Evolutionary conservation across 2,329 filamentous ascomycete genomes (phyloP), one percentile per base, ranked within the genome.

Genomic region (Leptographium wingfieldii): DNA sequence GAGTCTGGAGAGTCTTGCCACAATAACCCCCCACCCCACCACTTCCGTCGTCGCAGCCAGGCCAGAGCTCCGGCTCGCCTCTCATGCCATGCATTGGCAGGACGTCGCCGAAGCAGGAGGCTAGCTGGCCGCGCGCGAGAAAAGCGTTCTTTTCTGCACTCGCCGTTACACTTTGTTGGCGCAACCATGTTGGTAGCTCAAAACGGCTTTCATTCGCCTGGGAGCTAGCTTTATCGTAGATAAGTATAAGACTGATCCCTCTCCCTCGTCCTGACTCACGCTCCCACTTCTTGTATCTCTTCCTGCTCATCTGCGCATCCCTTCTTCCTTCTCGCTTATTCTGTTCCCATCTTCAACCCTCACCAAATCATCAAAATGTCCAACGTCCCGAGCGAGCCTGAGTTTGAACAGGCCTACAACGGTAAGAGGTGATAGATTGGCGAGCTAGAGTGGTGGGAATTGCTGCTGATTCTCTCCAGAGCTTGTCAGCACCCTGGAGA

Each of bases 371-470:
- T 31, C 49, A 66, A 79, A 66, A 94, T 95, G 89, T 88, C 91
- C 67, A 87, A 94, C 80, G 81, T 94, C 70, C 84, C 89, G 58
- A 77, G 79, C 65, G 92, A 97, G 84, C 92, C 94, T 71, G 92
- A 99, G 80, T 97, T 97, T 80, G 86, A 96, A 85, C 92, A 97
- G 84, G 92, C 92, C 71, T 95, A 95, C 84, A 90, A 91, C 75
- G 90, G 90, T 95, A 78, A 70, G 80, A 16, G 33, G 9, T 6
- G 9, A 10, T 10, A 7, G 33, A 35, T 43, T 43, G 40, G 40
- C 40, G 19, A 19, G 33, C 33, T 10, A 35, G 33, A 14, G 3
- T 10, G 9, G 9, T 14, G 3, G 38, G 5, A 14, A 12, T 16
- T 4, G 12, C 14, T 46, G 19, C 40, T 52, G 49, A 31, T 33